phyloP scores from a whole-genome alignment of 306 rosid genomes.

The Arachis hypogaea region DNA sequence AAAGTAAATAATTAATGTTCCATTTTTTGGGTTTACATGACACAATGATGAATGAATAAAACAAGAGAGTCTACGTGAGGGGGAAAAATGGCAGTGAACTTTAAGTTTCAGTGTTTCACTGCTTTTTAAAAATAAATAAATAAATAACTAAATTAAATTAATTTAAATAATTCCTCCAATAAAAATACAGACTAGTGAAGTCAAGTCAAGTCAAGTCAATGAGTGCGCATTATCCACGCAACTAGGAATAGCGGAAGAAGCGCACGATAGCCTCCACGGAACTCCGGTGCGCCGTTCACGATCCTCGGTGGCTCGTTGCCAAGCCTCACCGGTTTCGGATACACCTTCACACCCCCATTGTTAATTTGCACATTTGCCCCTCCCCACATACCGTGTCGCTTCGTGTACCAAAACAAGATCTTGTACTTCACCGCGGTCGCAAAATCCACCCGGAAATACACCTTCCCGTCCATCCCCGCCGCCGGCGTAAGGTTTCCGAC shows the following conservation, averaged over 20 bases:
- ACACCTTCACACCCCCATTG: constrained; percentile 40
- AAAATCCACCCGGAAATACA: constrained; percentile 55
- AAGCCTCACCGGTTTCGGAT: constrained; percentile 53
- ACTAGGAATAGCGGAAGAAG: constrained; percentile 40
- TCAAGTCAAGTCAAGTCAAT: constrained; percentile 36
- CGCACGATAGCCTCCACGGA: constrained; percentile 33
- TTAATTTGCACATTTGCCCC: constrained; percentile 59
- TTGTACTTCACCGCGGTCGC: constrained; percentile 73
- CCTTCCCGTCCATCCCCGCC: constrained; percentile 12
- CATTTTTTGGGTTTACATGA: too few species aligned
- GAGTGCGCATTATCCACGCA: neutral
- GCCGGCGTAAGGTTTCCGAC: constrained; percentile 38
- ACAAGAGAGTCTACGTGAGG: too few species aligned
- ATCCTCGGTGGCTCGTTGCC: neutral
- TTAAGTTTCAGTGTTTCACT: too few species aligned
- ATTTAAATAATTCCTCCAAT: neutral
- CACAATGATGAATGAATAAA: too few species aligned
- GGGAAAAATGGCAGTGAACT: too few species aligned
- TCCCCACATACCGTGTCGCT: constrained; percentile 52
- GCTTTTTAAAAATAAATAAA: too few species aligned
- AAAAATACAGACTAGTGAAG: neutral
- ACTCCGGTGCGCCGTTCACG: constrained; percentile 52
- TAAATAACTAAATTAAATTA: too few species aligned
- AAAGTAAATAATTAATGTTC: too few species aligned
- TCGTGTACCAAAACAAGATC: constrained; percentile 67